phyloP scores from a whole-genome alignment of 371 early-diverging fungal genomes.

The Cokeromyces recurvatus region DNA sequence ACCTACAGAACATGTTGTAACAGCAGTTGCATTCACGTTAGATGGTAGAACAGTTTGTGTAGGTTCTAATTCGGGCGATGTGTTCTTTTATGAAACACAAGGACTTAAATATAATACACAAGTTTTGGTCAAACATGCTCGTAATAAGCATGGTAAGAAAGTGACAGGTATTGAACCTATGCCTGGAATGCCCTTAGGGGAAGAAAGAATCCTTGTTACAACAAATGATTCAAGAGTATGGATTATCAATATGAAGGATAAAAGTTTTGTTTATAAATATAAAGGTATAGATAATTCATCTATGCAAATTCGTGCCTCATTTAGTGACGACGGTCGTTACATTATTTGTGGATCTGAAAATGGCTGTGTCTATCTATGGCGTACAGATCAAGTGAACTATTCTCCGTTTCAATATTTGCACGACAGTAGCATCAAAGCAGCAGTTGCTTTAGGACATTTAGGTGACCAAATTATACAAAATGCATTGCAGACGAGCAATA shows the following conservation, averaged over 20 bases:
- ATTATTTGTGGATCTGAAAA: slow-evolving; percentile 85
- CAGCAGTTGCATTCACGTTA: slow-evolving; percentile 72
- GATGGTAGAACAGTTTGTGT: slow-evolving; percentile 70
- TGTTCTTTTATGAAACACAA: slow-evolving; percentile 75
- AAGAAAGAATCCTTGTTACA: slow-evolving; percentile 62
- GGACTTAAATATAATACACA: slow-evolving; percentile 78
- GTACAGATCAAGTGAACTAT: slow-evolving; percentile 42
- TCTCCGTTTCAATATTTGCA: slow-evolving; percentile 35
- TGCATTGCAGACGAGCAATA: background rate
- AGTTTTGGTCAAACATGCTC: slow-evolving; percentile 59
- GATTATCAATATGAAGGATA: slow-evolving; percentile 70
- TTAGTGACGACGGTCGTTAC: slow-evolving; percentile 67
- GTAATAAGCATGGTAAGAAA: slow-evolving; percentile 58
- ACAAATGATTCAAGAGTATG: slow-evolving; percentile 82
- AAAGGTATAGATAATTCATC: slow-evolving; percentile 68
- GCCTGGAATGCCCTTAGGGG: slow-evolving; percentile 44
- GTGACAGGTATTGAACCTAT: slow-evolving; percentile 71
- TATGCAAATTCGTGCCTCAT: slow-evolving; percentile 66
- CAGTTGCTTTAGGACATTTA: slow-evolving; percentile 18
- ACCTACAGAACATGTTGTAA: slow-evolving; percentile 61
- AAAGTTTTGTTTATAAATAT: slow-evolving; percentile 68
- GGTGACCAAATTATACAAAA: slow-evolving; percentile 20
- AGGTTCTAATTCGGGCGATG: slow-evolving; percentile 75
- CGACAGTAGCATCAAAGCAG: slow-evolving; percentile 23
- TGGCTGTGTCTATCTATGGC: slow-evolving; percentile 71